Evolutionary conservation across 441 rosid species (phyloP).

Genomic region (Populus hybrid): DNA sequence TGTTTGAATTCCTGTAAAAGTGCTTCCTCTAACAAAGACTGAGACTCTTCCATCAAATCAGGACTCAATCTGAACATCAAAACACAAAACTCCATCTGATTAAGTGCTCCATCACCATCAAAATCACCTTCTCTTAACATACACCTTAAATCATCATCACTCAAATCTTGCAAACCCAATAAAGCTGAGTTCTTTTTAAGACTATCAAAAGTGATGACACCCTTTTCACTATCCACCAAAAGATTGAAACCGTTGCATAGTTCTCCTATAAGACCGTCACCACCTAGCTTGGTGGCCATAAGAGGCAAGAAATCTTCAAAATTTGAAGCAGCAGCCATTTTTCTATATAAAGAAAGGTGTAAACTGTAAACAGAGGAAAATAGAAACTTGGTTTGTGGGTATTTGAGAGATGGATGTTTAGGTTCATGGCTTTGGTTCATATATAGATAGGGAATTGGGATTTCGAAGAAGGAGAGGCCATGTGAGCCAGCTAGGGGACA

Average conservation of each 20-base stretch:
- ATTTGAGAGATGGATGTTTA: not conserved
- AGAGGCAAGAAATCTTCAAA: conserved; percentile 53
- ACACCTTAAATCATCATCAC: conserved; percentile 43
- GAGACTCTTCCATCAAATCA: conserved; percentile 56
- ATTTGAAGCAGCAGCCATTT: conserved; percentile 25
- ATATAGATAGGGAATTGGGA: conserved; percentile 13
- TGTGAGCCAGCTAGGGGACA: conserved; percentile 48
- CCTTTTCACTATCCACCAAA: conserved; percentile 46
- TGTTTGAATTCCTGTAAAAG: conserved; percentile 36
- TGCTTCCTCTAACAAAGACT: conserved; percentile 39
- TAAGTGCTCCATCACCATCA: conserved; percentile 58
- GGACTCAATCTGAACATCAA: conserved; percentile 43
- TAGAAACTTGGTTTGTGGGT: conserved; percentile 4
- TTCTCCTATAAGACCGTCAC: conserved; percentile 53
- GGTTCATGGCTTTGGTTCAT: conserved; percentile 11
- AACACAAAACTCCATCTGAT: conserved; percentile 44
- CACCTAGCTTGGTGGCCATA: conserved; percentile 61
- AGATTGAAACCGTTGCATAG: conserved; percentile 56
- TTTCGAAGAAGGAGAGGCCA: conserved; percentile 56
- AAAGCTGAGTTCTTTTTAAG: conserved; percentile 46
- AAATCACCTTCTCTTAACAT: conserved; percentile 62
- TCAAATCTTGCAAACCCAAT: conserved; percentile 8
- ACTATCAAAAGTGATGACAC: conserved; percentile 53
- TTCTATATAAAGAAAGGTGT: not conserved
- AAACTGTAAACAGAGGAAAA: not conserved